phyloP scores from a whole-genome alignment of 768 basidiomycete species.

The Gymnopilus dilepis region DNA sequence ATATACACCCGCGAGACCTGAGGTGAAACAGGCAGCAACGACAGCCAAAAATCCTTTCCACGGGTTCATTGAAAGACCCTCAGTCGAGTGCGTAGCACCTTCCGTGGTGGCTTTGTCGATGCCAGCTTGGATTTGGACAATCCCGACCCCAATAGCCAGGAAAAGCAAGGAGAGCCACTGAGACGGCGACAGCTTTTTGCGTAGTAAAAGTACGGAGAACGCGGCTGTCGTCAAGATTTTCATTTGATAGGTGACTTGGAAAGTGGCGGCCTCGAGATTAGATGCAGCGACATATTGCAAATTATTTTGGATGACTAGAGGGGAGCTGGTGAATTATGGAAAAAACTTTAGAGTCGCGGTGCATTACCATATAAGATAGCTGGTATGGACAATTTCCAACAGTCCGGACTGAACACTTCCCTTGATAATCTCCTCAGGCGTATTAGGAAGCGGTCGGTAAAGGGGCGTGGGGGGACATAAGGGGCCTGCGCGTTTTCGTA shows the following conservation, averaged over 20 bases:
- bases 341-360: slow-evolving; percentile 10
- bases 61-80: slow-evolving; percentile 71
- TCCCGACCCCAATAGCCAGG: slow-evolving; percentile 87
- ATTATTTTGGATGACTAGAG: slow-evolving; percentile 89
- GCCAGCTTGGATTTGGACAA: slow-evolving; percentile 82
- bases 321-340: slow-evolving; percentile 9
- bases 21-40: slow-evolving; percentile 89
- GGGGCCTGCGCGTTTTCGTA: slow-evolving; percentile 37
- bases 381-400: slow-evolving; percentile 97
- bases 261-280: slow-evolving; percentile 93
- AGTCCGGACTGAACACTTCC: slow-evolving; percentile 87
- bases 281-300: slow-evolving; percentile 94
- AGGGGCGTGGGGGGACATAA: slow-evolving; percentile 36
- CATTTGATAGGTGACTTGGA: slow-evolving; percentile 98
- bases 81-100: slow-evolving; percentile 19
- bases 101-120: slow-evolving; percentile 29
- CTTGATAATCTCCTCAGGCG: slow-evolving; percentile 63
- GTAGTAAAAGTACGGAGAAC: slow-evolving; percentile 83
- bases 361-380: slow-evolving; percentile 86
- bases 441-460: slow-evolving; percentile 38
- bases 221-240: slow-evolving; percentile 94
- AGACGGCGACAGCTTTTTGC: slow-evolving; percentile 69
- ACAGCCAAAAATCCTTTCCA: slow-evolving; percentile 91
- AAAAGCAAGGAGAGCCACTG: slow-evolving; percentile 89
- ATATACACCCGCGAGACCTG: slow-evolving; percentile 95